Evolutionary conservation across 352 stramenopile species (phyloP).

Genomic region (Globisporangium barbulae): DNA sequence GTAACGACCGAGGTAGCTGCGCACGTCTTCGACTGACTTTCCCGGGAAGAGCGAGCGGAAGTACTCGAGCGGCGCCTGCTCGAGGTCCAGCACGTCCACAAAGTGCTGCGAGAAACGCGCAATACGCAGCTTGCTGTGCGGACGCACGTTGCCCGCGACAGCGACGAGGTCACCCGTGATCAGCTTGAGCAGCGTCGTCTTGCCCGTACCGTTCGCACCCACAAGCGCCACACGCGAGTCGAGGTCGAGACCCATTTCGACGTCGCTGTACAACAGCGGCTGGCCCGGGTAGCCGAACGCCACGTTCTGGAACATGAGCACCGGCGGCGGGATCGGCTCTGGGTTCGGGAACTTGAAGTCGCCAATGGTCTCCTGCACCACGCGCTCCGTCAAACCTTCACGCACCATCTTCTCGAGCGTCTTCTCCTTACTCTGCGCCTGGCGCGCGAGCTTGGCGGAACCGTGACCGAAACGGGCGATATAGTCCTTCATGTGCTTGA

Average conservation of each 20-base stretch:
- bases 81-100: slow-evolving; percentile 96
- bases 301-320: slow-evolving; percentile 97
- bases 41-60: slow-evolving; percentile 93
- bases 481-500: slow-evolving; percentile 99
- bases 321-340: slow-evolving; percentile 92
- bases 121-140: slow-evolving; percentile 95
- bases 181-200: slow-evolving; percentile 98
- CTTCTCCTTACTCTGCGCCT: slow-evolving; percentile 98
- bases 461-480: slow-evolving; percentile 98
- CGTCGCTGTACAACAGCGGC: slow-evolving; percentile 88
- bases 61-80: slow-evolving; percentile 95
- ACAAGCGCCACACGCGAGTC: slow-evolving; percentile 97
- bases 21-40: slow-evolving; percentile 93
- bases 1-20: slow-evolving; percentile 96
- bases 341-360: slow-evolving; percentile 98
- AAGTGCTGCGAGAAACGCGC: slow-evolving; percentile 98
- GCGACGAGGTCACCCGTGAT: slow-evolving; percentile 95
- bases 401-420: slow-evolving; percentile 98
- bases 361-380: slow-evolving; percentile 77
- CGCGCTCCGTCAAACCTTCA: slow-evolving; percentile 94
- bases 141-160: slow-evolving; percentile 92
- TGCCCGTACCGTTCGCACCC: slow-evolving; percentile 95
- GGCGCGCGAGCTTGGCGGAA: slow-evolving; percentile 95
- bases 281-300: slow-evolving; percentile 94
- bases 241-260: slow-evolving; percentile 97